A percentile compares a stretch with the other conserved stretches of the same genome.
Evolutionary conservation across 1,139 yeast species (phyloP).

Genomic region (Yamadazyma sp.): DNA sequence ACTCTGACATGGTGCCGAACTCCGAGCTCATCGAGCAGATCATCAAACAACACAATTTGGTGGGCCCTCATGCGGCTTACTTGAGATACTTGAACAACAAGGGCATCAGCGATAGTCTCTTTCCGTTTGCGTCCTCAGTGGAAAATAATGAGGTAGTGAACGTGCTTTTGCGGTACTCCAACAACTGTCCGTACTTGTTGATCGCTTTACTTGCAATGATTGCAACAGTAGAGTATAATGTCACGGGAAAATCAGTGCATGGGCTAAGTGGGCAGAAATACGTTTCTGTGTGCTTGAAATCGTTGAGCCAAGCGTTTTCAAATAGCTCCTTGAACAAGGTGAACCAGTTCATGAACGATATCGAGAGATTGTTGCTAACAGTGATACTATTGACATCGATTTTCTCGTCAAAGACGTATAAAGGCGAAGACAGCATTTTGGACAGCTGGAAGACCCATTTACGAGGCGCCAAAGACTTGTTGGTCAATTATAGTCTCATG

Average conservation of each 20-base stretch:
- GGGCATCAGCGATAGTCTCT: constrained; percentile 30
- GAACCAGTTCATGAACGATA: constrained; percentile 25
- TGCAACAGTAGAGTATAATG: constrained; percentile 39
- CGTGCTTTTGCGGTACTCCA: constrained; percentile 33
- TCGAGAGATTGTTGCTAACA: constrained; percentile 39
- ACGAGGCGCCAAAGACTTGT: constrained; percentile 41
- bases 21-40: constrained; percentile 25
- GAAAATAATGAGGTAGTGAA: constrained; percentile 37
- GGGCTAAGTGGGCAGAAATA: constrained; percentile 32
- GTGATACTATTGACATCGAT: constrained; percentile 37
- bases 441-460: constrained; percentile 42
- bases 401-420: constrained; percentile 32
- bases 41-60: constrained; percentile 22
- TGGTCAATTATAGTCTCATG: constrained; percentile 30
- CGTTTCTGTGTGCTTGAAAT: constrained; percentile 30
- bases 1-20: constrained; percentile 13
- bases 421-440: constrained; percentile 18
- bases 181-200: constrained; percentile 35
- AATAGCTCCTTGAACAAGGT: constrained; percentile 16
- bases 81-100: constrained; percentile 30
- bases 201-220: constrained; percentile 36
- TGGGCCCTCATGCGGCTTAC: constrained; percentile 33
- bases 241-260: constrained; percentile 30
- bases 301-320: constrained; percentile 33
- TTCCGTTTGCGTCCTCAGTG: constrained; percentile 39